phyloP scores from a whole-genome alignment of 129 eudicot genomes.

The Apium graveolens region DNA sequence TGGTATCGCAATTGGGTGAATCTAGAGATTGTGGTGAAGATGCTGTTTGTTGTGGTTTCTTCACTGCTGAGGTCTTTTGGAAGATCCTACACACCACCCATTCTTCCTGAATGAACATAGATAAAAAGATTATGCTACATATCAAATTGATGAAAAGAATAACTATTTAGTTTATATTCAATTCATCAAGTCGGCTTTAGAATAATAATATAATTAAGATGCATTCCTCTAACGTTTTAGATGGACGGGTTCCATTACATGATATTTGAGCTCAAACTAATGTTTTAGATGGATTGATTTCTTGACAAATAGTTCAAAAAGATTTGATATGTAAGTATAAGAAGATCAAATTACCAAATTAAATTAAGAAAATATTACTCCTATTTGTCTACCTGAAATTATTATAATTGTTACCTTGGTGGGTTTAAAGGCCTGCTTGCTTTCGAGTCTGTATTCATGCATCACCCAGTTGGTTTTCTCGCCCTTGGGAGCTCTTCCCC shows the following conservation, averaged over 20 bases:
- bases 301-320: too few relatives aligned
- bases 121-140: neutral
- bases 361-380: neutral
- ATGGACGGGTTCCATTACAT: too few relatives aligned
- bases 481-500: constrained; percentile 93
- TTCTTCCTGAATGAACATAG: constrained; percentile 51
- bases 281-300: too few relatives aligned
- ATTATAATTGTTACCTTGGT: constrained; percentile 39
- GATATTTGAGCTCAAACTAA: too few relatives aligned
- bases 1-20: constrained; percentile 52
- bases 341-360: too few relatives aligned
- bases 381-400: neutral
- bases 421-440: constrained; percentile 52
- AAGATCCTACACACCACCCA: constrained; percentile 93
- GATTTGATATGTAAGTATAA: too few relatives aligned
- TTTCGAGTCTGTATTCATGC: constrained; percentile 88
- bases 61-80: constrained; percentile 49
- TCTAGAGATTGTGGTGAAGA: constrained; percentile 57
- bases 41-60: constrained; percentile 48
- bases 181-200: too few relatives aligned
- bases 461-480: constrained; percentile 97
- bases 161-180: too few relatives aligned
- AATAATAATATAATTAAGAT: too few relatives aligned
- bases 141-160: neutral
- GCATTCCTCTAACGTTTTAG: too few relatives aligned